These are phyloP conservation scores for Sugiyamaella japonica DNA, from an alignment of 1,139 yeast genomes.

Conservation along the genomic window DNA sequence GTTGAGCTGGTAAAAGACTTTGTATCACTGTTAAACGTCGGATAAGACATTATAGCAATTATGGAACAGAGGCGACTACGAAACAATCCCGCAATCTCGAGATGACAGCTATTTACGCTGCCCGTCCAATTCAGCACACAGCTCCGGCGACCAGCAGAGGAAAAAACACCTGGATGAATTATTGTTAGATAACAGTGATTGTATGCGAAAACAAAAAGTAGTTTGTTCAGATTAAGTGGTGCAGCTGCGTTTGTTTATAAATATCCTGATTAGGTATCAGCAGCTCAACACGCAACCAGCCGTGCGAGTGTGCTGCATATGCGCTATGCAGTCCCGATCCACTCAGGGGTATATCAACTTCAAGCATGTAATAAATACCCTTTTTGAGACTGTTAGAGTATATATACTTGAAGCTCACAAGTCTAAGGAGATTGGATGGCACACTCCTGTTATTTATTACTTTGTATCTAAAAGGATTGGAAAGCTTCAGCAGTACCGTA, in stretches of 20 bases:
- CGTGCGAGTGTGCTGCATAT: background rate
- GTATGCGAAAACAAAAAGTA: background rate
- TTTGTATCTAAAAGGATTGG: background rate
- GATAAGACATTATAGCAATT: slow-evolving; percentile 2
- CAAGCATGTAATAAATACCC: too few relatives aligned
- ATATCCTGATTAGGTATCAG: slow-evolving; percentile 1
- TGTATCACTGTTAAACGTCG: background rate
- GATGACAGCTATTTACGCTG: background rate
- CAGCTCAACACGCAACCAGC: background rate
- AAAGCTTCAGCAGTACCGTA: slow-evolving; percentile 13
- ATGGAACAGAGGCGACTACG: background rate
- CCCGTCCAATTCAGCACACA: background rate
- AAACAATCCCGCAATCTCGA: background rate
- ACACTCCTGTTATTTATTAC: too few relatives aligned
- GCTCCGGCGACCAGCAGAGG: background rate
- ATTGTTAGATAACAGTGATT: background rate
- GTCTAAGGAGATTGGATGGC: too few relatives aligned
- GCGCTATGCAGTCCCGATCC: too few relatives aligned
- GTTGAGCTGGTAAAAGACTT: background rate
- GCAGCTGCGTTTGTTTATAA: slow-evolving; percentile 6
- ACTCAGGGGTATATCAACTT: too few relatives aligned
- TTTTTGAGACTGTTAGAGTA: too few relatives aligned
- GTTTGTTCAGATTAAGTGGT: background rate
- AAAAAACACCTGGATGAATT: background rate
- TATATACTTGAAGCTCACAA: too few relatives aligned